These are phyloP conservation scores for Boletus semigastroideus DNA, from an alignment of 1,284 basidiomycete species.

Conservation along the genomic window DNA sequence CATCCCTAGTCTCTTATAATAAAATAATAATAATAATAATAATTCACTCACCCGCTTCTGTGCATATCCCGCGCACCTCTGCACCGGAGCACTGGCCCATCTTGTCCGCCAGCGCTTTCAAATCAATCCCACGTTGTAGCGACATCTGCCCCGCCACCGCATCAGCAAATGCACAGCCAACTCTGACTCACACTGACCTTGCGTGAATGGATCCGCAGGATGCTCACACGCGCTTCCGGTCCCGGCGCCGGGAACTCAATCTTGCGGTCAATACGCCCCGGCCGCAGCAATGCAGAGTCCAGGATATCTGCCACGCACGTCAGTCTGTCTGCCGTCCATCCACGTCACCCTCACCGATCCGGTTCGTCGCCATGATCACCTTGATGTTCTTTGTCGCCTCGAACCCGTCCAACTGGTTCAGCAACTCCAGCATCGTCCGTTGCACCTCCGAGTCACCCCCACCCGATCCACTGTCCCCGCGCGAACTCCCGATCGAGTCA, in stretches of 20 bases:
- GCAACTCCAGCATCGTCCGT: constrained; percentile 94
- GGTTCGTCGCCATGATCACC: constrained; percentile 99
- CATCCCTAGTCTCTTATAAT: constrained; percentile 64
- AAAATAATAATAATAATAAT: neutral
- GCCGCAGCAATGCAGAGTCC: constrained; percentile 91
- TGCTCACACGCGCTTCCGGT: constrained; percentile 95
- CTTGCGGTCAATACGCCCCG: constrained; percentile 97
- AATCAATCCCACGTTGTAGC: constrained; percentile 94
- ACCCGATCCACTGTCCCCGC: constrained; percentile 88
- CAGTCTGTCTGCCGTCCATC: constrained; percentile 2
- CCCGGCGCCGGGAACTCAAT: constrained; percentile 99
- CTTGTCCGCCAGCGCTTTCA: constrained; percentile 93
- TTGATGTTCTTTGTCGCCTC: constrained; percentile 99
- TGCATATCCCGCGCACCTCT: constrained; percentile 97
- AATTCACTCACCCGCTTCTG: constrained; percentile 80
- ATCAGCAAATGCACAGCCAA: constrained; percentile 6
- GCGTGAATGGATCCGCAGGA: constrained; percentile 94
- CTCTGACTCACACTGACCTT: constrained; percentile 56
- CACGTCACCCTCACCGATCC: constrained; percentile 63
- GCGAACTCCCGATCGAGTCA: constrained; percentile 93
- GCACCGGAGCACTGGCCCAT: constrained; percentile 99
- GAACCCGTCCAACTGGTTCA: constrained; percentile 98
- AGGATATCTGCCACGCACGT: constrained; percentile 71
- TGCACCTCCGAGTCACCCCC: constrained; percentile 97
- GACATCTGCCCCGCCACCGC: constrained; percentile 73